These are phyloP conservation scores for Adansonia gregorii DNA, from an alignment of 441 rosid genomes.

Conservation along the genomic window DNA sequence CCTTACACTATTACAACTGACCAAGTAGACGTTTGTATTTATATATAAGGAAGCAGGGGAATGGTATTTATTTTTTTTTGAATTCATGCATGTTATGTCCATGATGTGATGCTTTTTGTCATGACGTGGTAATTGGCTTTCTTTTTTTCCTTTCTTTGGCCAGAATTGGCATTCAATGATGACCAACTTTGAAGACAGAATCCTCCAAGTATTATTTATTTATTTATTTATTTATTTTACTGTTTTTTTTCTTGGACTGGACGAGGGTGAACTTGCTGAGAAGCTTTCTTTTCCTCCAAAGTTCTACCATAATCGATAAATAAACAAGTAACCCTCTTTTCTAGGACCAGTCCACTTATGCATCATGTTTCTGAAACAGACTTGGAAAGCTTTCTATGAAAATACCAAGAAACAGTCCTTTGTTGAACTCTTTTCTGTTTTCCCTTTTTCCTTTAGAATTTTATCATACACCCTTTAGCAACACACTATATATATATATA, in stretches of 20 bases:
- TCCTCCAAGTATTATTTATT: neutral
- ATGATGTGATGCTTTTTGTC: conserved; percentile 56
- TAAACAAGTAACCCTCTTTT: conserved; percentile 27
- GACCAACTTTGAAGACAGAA: conserved; percentile 31
- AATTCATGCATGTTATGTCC: conserved; percentile 42
- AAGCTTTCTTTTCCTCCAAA: conserved; percentile 32
- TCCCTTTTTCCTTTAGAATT: neutral
- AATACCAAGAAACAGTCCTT: conserved; percentile 36
- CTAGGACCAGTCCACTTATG: conserved; percentile 31
- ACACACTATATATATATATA: no score
- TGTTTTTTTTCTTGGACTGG: conserved; percentile 31
- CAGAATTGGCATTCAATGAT: conserved; percentile 41
- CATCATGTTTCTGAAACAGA: conserved; percentile 25
- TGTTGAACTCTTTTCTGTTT: neutral
- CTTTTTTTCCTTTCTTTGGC: neutral
- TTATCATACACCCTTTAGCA: neutral
- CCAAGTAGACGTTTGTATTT: conserved; percentile 60
- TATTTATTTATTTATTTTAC: neutral
- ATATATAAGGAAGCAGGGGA: conserved; percentile 40
- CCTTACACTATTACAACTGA: conserved; percentile 54
- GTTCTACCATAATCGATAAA: conserved; percentile 17
- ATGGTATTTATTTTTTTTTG: conserved; percentile 24
- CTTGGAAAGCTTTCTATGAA: conserved; percentile 30
- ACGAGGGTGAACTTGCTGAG: conserved; percentile 39
- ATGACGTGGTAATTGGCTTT: conserved; percentile 35